Percentiles rank a stretch among this genome's conserved stretches.
Conservation (phyloP, 2,329 filamentous ascomycete genomes). For the Ascochyta fabae region DNA sequence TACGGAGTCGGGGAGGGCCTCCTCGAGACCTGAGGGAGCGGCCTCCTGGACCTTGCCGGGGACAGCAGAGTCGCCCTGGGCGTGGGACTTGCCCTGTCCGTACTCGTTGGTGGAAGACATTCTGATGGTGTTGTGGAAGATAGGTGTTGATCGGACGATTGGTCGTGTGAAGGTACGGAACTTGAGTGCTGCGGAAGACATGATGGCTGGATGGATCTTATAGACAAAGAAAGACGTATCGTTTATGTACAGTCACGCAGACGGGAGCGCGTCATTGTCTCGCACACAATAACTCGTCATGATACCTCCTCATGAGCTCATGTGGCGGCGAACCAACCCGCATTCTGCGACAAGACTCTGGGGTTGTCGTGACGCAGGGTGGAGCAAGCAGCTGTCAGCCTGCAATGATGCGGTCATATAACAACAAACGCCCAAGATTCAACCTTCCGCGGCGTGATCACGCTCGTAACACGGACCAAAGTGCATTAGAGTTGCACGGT, state of each 20-base stretch:
- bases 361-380: conserved; percentile 1
- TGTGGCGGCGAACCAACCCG: conserved; percentile 7
- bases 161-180: conserved; percentile 28
- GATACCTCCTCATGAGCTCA: conserved; percentile 3
- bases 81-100: conserved; percentile 53
- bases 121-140: conserved; percentile 27
- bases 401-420: conserved; percentile 18
- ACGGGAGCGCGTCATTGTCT: conserved; percentile 2
- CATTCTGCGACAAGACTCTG: conserved; percentile 2
- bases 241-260: conserved; percentile 13
- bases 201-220: conserved; percentile 18
- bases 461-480: neutral
- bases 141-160: conserved; percentile 20
- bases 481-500: neutral
- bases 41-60: conserved; percentile 50
- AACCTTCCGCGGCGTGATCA: neutral
- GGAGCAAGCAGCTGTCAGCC: conserved; percentile 3
- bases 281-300: conserved; percentile 4
- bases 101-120: conserved; percentile 42
- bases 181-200: conserved; percentile 29
- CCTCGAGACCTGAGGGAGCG: conserved; percentile 48
- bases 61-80: conserved; percentile 49
- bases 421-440: neutral
- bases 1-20: conserved; percentile 49
- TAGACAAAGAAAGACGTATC: conserved; percentile 4